A percentile compares a stretch with the other conserved stretches of the same genome.
phyloP scores from a whole-genome alignment of 1,284 basidiomycete genomes.

The Papiliotrema fonsecae region DNA sequence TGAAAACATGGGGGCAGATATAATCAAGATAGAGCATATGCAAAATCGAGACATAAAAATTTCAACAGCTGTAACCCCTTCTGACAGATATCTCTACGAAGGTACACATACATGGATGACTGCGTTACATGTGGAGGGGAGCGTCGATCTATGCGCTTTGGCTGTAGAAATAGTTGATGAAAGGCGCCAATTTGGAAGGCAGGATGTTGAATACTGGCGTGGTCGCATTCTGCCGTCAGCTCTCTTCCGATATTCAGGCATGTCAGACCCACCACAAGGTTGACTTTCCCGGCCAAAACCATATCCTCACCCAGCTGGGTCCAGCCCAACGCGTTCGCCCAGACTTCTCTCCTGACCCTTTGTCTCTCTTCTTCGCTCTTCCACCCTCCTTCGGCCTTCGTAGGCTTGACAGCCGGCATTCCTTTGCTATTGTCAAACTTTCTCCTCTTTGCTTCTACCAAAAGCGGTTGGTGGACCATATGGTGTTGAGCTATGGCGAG shows the following conservation, averaged over 20 bases:
- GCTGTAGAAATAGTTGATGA: conserved; percentile 72
- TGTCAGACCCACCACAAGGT: conserved; percentile 61
- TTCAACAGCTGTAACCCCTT: too few species aligned
- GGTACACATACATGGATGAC: background rate
- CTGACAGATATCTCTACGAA: too few species aligned
- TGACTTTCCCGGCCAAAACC: conserved; percentile 61
- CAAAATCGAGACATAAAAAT: background rate
- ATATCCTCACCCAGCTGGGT: conserved; percentile 60
- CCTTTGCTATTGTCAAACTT: conserved; percentile 29
- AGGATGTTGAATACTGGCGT: conserved; percentile 84
- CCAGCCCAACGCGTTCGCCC: conserved; percentile 65
- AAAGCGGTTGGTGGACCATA: conserved; percentile 54
- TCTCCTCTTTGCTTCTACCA: conserved; percentile 49
- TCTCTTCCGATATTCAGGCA: conserved; percentile 2
- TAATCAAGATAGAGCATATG: background rate
- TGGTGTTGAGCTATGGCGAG: conserved; percentile 81
- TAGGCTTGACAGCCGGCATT: conserved; percentile 27
- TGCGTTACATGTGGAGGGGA: background rate
- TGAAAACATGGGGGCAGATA: conserved; percentile 65
- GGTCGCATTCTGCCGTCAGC: conserved; percentile 65
- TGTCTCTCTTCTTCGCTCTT: conserved; percentile 38
- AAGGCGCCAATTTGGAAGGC: conserved; percentile 63
- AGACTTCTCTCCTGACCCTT: conserved; percentile 56
- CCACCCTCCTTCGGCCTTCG: conserved; percentile 23
- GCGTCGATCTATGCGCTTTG: conserved; percentile 45